Evolutionary conservation across 768 basidiomycete genomes (phyloP).

Genomic region (Lactifluus subvellereus): DNA sequence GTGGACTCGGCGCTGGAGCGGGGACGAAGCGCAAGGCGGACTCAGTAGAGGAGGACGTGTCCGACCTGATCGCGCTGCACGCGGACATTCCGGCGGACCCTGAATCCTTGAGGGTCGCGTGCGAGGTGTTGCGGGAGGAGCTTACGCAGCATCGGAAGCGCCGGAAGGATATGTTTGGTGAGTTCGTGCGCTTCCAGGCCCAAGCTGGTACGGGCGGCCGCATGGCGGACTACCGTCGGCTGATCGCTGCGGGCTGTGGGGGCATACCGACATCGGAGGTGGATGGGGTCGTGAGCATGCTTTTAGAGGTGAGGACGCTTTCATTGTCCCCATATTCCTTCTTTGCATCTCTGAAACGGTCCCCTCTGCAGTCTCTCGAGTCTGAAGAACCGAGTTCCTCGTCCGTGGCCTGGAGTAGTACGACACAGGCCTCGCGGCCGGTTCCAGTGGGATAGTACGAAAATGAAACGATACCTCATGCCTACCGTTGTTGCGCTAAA

Average conservation of each 20-base stretch:
- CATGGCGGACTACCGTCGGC: slow-evolving; percentile 81
- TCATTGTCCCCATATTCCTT: slow-evolving; percentile 2
- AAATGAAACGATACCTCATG: slow-evolving; percentile 6
- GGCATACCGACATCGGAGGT: slow-evolving; percentile 83
- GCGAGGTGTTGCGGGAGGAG: slow-evolving; percentile 59
- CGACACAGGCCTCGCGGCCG: slow-evolving; percentile 12
- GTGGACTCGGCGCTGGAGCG: slow-evolving; percentile 1
- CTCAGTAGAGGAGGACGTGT: slow-evolving; percentile 49
- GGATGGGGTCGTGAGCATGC: slow-evolving; percentile 75
- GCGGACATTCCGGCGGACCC: slow-evolving; percentile 52
- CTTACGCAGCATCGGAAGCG: slow-evolving; percentile 59
- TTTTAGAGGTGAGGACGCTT: slow-evolving; percentile 62
- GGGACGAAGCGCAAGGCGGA: slow-evolving; percentile 42
- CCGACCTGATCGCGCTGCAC: slow-evolving; percentile 57
- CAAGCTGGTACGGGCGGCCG: slow-evolving; percentile 86
- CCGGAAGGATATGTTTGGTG: slow-evolving; percentile 67
- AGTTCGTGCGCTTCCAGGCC: slow-evolving; percentile 74
- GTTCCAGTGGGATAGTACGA: slow-evolving; percentile 21
- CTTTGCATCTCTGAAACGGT: not conserved
- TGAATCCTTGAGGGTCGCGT: slow-evolving; percentile 47
- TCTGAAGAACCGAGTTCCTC: slow-evolving; percentile 72
- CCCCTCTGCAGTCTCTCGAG: slow-evolving; percentile 60
- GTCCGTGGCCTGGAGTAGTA: slow-evolving; percentile 37
- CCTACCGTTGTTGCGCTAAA: slow-evolving; percentile 7
- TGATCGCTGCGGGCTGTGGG: slow-evolving; percentile 89